Conservation (phyloP, 1,284 basidiomycete species). For the Agroathelia rolfsii region DNA sequence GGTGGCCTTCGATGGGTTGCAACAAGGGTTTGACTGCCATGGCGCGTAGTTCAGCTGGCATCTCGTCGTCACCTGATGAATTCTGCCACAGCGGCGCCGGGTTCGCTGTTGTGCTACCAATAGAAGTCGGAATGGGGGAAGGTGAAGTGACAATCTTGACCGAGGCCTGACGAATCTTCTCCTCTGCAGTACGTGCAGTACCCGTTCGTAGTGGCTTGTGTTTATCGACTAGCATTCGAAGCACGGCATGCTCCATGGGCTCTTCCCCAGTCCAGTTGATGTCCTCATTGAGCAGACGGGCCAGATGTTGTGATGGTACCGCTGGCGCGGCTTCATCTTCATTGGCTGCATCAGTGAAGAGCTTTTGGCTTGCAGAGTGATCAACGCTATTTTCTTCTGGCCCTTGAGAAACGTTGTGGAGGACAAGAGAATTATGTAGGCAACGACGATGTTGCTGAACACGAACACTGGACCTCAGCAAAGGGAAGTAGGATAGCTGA, state of each 20-base stretch:
- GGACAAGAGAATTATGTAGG: too few species aligned
- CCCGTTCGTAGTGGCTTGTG: slow-evolving; percentile 69
- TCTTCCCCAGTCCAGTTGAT: slow-evolving; percentile 76
- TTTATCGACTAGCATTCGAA: slow-evolving; percentile 81
- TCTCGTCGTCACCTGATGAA: slow-evolving; percentile 10
- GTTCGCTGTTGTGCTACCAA: slow-evolving; percentile 1
- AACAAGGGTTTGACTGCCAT: slow-evolving; percentile 40
- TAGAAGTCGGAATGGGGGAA: slow-evolving; percentile 6
- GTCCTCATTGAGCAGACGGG: slow-evolving; percentile 30
- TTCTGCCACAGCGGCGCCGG: slow-evolving; percentile 6
- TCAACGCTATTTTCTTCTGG: slow-evolving; percentile 1
- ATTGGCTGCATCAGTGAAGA: slow-evolving; percentile 58
- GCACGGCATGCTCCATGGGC: slow-evolving; percentile 57
- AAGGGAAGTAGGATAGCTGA: too few species aligned
- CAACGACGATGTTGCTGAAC: too few species aligned
- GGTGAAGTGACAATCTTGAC: slow-evolving; percentile 18
- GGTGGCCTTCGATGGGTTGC: slow-evolving; percentile 43
- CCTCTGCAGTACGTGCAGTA: slow-evolving; percentile 56
- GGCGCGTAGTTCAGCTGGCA: too few species aligned
- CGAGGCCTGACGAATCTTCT: slow-evolving; percentile 54
- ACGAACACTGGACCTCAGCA: too few species aligned
- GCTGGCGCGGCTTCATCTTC: slow-evolving; percentile 35
- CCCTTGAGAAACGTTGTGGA: background rate
- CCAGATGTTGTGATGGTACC: slow-evolving; percentile 19
- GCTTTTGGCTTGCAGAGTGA: slow-evolving; percentile 45